Conservation (phyloP, 768 basidiomycete species). For the Hydnomerulius pinastri region DNA sequence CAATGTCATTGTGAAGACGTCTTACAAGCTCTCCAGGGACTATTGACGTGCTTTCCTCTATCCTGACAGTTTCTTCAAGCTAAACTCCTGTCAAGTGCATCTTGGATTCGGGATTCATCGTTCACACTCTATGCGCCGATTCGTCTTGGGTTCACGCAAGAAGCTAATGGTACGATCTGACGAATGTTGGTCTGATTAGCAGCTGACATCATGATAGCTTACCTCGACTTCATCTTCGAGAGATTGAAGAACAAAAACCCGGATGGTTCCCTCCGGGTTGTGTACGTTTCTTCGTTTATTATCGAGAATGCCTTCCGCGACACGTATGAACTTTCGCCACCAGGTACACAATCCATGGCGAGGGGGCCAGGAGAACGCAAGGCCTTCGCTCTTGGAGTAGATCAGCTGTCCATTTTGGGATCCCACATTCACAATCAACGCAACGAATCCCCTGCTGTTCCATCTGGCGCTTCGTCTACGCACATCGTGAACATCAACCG, state of each 20-base stretch:
- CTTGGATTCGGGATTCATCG: slow-evolving; percentile 94
- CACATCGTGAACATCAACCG: too few species aligned
- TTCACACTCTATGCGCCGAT: slow-evolving; percentile 96
- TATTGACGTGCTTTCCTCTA: slow-evolving; percentile 48
- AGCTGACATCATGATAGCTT: slow-evolving; percentile 39
- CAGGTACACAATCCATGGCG: slow-evolving; percentile 88
- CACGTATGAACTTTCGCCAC: background rate
- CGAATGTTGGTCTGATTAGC: background rate
- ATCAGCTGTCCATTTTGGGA: too few species aligned
- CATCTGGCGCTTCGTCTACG: too few species aligned
- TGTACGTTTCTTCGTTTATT: slow-evolving; percentile 47
- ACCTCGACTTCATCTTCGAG: slow-evolving; percentile 88
- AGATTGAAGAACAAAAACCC: slow-evolving; percentile 80
- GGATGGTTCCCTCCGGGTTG: slow-evolving; percentile 92
- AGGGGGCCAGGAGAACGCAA: too few species aligned
- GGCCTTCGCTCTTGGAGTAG: too few species aligned
- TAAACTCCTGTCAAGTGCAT: slow-evolving; percentile 48
- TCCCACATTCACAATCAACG: too few species aligned
- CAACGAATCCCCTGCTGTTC: too few species aligned
- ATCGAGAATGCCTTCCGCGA: background rate
- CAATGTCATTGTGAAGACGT: background rate
- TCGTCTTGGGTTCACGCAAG: slow-evolving; percentile 90
- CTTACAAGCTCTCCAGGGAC: slow-evolving; percentile 44
- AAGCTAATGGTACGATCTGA: slow-evolving; percentile 78
- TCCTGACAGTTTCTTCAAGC: background rate